Percentiles rank a stretch among this genome's conserved stretches.
These are phyloP conservation scores for Botrytis medusae DNA, from an alignment of 2,329 filamentous ascomycete species.

Conservation along the genomic window DNA sequence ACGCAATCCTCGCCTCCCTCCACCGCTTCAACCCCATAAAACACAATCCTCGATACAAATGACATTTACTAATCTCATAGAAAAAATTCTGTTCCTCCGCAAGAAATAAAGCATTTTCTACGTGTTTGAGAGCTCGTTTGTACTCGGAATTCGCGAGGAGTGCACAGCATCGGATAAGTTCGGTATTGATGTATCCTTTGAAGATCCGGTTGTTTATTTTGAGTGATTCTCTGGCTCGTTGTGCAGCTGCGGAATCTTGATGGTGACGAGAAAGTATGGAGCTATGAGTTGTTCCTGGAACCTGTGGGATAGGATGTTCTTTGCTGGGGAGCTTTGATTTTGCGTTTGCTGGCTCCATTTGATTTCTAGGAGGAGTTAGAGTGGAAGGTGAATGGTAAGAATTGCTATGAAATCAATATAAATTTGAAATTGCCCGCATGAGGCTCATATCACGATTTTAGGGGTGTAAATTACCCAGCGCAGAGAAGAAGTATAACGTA, in stretches of 20 bases:
- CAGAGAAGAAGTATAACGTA: background rate
- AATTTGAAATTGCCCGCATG: too few species aligned
- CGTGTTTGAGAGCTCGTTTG: conserved; percentile 7
- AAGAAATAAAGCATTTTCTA: conserved; percentile 21
- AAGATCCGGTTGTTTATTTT: background rate
- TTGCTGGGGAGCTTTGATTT: background rate
- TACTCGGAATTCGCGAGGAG: conserved; percentile 19
- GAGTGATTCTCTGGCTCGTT: background rate
- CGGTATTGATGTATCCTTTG: conserved; percentile 21
- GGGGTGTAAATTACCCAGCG: background rate
- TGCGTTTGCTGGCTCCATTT: background rate
- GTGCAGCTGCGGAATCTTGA: background rate
- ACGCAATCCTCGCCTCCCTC: conserved; percentile 26
- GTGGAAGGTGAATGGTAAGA: background rate
- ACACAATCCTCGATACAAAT: conserved; percentile 26
- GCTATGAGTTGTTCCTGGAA: background rate
- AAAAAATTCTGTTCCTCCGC: conserved; percentile 17
- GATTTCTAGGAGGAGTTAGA: background rate
- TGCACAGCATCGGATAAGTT: conserved; percentile 24
- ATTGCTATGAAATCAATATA: background rate
- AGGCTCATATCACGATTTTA: background rate
- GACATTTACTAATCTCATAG: conserved; percentile 25
- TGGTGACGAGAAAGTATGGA: background rate
- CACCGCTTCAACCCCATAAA: conserved; percentile 26
- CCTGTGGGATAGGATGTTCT: background rate